Percentiles rank a stretch among this genome's conserved stretches.
These are phyloP conservation scores for Rhodotorula sp. DNA, from an alignment of 1,284 basidiomycete genomes.

Conservation along the genomic window DNA sequence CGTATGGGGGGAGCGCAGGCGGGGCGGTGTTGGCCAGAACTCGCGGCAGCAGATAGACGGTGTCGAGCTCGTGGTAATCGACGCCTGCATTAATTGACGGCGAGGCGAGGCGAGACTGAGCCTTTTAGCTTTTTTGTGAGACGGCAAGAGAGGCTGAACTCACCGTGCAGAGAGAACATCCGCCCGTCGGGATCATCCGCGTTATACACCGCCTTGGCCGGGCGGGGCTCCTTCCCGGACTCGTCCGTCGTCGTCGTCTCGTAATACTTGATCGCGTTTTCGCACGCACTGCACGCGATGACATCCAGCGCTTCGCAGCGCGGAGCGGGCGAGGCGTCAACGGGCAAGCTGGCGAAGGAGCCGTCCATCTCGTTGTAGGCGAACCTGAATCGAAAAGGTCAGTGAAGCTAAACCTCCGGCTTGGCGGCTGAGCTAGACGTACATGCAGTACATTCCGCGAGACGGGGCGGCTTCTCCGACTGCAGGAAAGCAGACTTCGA, in stretches of 20 bases:
- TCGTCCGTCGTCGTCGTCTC: neutral
- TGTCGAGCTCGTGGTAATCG: conserved; percentile 6
- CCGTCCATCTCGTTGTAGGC: conserved; percentile 8
- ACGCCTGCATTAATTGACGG: neutral
- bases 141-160: neutral
- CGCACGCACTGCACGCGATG: conserved; percentile 1
- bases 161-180: neutral
- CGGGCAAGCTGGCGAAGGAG: neutral
- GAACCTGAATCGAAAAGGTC: neutral
- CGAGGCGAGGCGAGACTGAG: neutral
- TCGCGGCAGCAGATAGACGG: neutral
- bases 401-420: neutral
- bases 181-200: too few species aligned
- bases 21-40: neutral
- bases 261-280: neutral
- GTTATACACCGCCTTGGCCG: neutral
- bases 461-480: neutral
- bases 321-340: neutral
- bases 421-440: neutral
- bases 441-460: conserved; percentile 18
- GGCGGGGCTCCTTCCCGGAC: neutral
- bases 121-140: neutral
- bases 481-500: neutral
- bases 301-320: neutral
- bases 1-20: neutral